Conservation (phyloP, 192 early-diverging fungal species). For the Coemansia sp. region DNA sequence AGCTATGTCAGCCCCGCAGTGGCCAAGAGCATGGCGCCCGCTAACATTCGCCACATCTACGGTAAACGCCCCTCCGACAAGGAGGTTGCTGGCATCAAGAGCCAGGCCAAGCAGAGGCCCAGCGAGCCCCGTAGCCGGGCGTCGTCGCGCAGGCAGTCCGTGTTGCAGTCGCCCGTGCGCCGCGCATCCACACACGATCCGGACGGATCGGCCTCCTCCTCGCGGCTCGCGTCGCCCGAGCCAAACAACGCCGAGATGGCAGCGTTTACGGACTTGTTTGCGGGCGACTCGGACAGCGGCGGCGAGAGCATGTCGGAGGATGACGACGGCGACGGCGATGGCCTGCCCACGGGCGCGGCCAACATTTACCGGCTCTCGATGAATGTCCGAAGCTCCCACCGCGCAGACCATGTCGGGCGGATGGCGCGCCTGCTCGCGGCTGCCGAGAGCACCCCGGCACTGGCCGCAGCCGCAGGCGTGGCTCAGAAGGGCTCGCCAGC, state of each 20-base stretch:
- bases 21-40: slow-evolving; percentile 12
- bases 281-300: slow-evolving; percentile 1
- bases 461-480: background rate
- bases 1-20: slow-evolving; percentile 14
- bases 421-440: slow-evolving; percentile 23
- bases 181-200: background rate
- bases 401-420: slow-evolving; percentile 27
- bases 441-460: background rate
- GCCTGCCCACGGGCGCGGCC: background rate
- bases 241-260: slow-evolving; percentile 1
- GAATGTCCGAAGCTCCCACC: slow-evolving; percentile 7
- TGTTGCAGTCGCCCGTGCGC: background rate
- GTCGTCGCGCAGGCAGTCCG: slow-evolving; percentile 7
- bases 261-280: slow-evolving; percentile 18
- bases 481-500: background rate
- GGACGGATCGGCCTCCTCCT: slow-evolving; percentile 9
- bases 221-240: slow-evolving; percentile 12
- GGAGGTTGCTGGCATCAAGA: slow-evolving; percentile 4
- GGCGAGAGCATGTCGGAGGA: background rate
- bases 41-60: slow-evolving; percentile 17
- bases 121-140: background rate
- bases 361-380: slow-evolving; percentile 8
- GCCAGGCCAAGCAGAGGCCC: slow-evolving; percentile 1
- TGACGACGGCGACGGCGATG: background rate
- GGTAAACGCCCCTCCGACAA: slow-evolving; percentile 3